Conservation (phyloP, 2,329 filamentous ascomycete genomes). For the Epichloe uncinata region DNA sequence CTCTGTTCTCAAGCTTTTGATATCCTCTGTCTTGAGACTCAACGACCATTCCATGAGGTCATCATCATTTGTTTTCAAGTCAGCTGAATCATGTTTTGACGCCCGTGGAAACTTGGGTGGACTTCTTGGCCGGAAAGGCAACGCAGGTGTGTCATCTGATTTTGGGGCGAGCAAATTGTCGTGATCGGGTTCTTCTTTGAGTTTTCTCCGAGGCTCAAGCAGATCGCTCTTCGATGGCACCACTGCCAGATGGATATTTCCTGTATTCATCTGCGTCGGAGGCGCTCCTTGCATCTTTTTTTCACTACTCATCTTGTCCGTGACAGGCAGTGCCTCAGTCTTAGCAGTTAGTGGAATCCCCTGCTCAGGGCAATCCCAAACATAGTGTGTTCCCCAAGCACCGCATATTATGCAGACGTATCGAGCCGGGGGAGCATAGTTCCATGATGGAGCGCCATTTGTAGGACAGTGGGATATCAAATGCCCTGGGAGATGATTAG, state of each 20-base stretch:
- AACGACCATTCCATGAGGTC: neutral
- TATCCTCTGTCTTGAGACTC: neutral
- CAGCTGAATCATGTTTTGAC: neutral
- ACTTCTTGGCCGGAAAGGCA: neutral
- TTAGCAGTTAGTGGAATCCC: neutral
- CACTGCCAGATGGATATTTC: neutral
- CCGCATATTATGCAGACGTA: constrained; percentile 4
- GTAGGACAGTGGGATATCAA: neutral
- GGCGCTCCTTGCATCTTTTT: neutral
- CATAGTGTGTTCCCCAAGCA: neutral
- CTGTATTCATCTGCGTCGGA: neutral
- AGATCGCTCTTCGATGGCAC: neutral
- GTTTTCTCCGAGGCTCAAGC: neutral
- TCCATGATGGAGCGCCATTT: neutral
- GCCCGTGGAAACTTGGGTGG: no score
- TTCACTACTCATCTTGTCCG: neutral
- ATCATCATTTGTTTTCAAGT: neutral
- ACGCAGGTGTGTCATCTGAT: neutral
- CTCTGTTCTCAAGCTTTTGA: neutral
- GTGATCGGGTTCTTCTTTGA: neutral
- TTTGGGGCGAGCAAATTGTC: neutral
- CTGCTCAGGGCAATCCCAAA: constrained; percentile 1
- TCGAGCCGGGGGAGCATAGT: neutral
- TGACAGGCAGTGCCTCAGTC: neutral
- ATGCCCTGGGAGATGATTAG: neutral